phyloP scores from a whole-genome alignment of 305 asterid genomes.

The Salvia sclarea region DNA sequence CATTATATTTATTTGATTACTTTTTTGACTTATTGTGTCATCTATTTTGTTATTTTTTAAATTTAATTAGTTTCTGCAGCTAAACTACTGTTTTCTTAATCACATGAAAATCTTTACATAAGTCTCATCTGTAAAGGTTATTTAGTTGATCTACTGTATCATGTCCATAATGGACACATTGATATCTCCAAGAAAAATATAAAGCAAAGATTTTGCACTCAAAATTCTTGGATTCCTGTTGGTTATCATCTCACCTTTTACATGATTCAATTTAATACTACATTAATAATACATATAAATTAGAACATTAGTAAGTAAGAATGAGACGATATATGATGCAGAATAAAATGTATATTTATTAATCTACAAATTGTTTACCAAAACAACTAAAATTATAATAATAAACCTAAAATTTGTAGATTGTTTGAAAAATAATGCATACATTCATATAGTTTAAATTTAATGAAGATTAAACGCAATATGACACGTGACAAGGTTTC shows the following conservation, averaged over 20 bases:
- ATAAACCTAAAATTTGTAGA: no score
- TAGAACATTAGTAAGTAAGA: no score
- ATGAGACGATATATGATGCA: no score
- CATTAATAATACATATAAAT: no score
- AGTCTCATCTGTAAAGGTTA: background rate
- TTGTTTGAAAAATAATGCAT: no score
- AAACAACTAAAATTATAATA: no score
- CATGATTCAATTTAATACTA: no score
- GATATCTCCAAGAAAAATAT: background rate
- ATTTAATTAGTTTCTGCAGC: background rate
- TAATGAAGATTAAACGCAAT: no score
- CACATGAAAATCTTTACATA: background rate
- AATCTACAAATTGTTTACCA: no score
- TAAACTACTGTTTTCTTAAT: background rate
- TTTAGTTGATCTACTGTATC: background rate
- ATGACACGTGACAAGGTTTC: no score
- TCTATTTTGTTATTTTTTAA: background rate
- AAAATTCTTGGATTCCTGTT: background rate
- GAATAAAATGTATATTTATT: no score
- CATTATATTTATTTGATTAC: background rate
- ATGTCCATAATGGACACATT: background rate
- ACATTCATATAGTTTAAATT: no score
- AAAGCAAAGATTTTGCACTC: background rate
- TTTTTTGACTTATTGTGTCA: conserved; percentile 13
- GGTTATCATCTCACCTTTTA: background rate